A percentile compares a stretch with the other conserved stretches of the same genome.
phyloP scores from a whole-genome alignment of 495 filamentous ascomycete species.

The Wilcoxina mikolae region DNA sequence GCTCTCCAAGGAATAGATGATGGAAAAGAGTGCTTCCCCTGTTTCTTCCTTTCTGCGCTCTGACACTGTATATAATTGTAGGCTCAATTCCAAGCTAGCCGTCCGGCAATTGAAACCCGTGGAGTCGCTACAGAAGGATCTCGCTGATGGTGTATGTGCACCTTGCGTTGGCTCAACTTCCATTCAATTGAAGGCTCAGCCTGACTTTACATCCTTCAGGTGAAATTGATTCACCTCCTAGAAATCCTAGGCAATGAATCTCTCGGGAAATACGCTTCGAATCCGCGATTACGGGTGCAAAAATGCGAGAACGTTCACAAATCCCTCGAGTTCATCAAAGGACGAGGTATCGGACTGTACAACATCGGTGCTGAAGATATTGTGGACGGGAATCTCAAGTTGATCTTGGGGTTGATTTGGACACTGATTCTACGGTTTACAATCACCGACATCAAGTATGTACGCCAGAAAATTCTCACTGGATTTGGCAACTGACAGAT shows the following conservation, averaged over 20 bases:
- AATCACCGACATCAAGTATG: conserved; percentile 82
- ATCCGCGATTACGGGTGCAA: conserved; percentile 90
- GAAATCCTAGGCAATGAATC: conserved; percentile 89
- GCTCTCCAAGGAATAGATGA: no score
- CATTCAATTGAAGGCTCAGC: not conserved
- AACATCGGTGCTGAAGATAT: conserved; percentile 98
- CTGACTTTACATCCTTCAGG: conserved; percentile 35
- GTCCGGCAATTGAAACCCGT: conserved; percentile 53
- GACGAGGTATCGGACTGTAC: conserved; percentile 83
- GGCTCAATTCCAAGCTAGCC: conserved; percentile 90
- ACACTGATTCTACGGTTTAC: conserved; percentile 94
- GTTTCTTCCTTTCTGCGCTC: no score
- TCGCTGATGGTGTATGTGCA: conserved; percentile 71
- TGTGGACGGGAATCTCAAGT: conserved; percentile 94
- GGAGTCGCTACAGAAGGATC: conserved; percentile 69
- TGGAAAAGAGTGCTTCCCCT: no score
- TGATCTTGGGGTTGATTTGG: conserved; percentile 94
- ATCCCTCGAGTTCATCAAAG: conserved; percentile 81
- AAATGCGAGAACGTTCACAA: conserved; percentile 97
- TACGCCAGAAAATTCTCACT: not conserved
- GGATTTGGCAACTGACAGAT: not conserved
- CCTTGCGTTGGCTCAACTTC: not conserved
- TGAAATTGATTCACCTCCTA: conserved; percentile 86
- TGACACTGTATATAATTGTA: conserved; percentile 31
- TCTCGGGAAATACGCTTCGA: conserved; percentile 87